These are phyloP conservation scores for Tolypocladium sp. DNA, from an alignment of 2,329 filamentous ascomycete genomes.

Conservation along the genomic window DNA sequence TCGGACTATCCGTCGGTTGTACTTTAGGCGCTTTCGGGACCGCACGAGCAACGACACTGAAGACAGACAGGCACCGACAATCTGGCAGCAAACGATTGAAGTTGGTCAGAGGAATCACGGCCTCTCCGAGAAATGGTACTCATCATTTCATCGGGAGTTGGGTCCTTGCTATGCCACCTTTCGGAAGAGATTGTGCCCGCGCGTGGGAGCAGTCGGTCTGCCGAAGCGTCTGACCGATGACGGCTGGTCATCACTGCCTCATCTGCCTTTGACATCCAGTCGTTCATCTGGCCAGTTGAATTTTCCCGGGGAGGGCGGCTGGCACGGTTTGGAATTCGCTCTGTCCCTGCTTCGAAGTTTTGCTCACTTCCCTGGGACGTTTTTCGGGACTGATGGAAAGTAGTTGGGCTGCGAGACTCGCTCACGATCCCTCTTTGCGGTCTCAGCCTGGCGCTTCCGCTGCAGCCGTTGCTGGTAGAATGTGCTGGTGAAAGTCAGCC, in stretches of 20 bases:
- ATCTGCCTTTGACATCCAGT: neutral
- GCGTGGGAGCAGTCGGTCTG: neutral
- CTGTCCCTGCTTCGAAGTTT: neutral
- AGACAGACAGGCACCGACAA: too few species aligned
- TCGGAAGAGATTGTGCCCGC: too few species aligned
- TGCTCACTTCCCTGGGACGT: slow-evolving; percentile 28
- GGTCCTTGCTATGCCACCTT: too few species aligned
- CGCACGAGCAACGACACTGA: too few species aligned
- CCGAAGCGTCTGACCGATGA: neutral
- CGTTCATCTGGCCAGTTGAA: neutral
- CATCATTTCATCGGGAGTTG: too few species aligned
- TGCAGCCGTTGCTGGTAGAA: slow-evolving; percentile 83
- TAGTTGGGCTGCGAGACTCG: slow-evolving; percentile 66
- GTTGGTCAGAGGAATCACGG: too few species aligned
- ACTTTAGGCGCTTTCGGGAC: too few species aligned
- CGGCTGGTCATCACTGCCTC: neutral
- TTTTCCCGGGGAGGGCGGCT: too few species aligned
- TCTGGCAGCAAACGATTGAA: too few species aligned
- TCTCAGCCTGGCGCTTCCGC: slow-evolving; percentile 45
- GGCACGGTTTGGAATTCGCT: neutral
- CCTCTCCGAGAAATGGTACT: too few species aligned
- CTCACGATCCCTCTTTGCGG: slow-evolving; percentile 71
- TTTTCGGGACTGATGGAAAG: slow-evolving; percentile 79
- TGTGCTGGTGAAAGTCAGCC: slow-evolving; percentile 36
- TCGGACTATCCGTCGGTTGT: too few species aligned